Evolutionary conservation across 352 stramenopile genomes (phyloP), one percentile per base, ranked within the genome.

Genomic region (Pythium phragmitis): DNA sequence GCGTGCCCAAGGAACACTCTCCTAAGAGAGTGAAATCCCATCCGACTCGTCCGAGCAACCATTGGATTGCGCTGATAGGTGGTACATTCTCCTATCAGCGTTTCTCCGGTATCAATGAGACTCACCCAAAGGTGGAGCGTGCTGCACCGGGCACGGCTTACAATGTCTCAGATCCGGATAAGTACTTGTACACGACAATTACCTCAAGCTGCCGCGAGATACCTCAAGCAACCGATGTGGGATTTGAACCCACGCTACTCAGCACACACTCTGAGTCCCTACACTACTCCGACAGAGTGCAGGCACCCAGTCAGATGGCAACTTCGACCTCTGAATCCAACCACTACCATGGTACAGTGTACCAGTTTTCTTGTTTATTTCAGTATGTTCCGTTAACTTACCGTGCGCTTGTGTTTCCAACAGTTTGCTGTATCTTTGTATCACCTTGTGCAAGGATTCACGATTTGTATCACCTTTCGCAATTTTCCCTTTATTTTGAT

Each of bases 151-250:
- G 60, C 37, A 48, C 58, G 65, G 6, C 33, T 70, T 14, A 61
- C 64, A 58, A 69, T 75, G 60, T 75, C 63, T 75, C 48, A 33
- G 56, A 69, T 69, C 64, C 50, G 46, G 34, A 59, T 47, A 37
- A 75, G 59, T 55, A 59, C 55, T 71, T 56, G 34, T 68, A 71
- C 68, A 68, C 59, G 63, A 72, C 65, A 73, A 61, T 70, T 72
- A 72, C 60, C 52, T 63, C 65, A 67, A 69, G 55, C 63, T n/a
- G 42, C n/a, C 41, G 19, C 42, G 21, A 61, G 52, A 59, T 50
- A 53, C 55, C 23, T 53, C 55, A n/a, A 19, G 45, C 43, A 53
- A 53, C 55, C 55, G n/a, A 16, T 50, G 55, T 45, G 55, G 55
- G 55, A 53, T 45, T 61, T 36, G 55, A 61, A 53, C 55, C 55